Conservation (phyloP, 768 basidiomycete species). For the Tulasnella sp. region DNA sequence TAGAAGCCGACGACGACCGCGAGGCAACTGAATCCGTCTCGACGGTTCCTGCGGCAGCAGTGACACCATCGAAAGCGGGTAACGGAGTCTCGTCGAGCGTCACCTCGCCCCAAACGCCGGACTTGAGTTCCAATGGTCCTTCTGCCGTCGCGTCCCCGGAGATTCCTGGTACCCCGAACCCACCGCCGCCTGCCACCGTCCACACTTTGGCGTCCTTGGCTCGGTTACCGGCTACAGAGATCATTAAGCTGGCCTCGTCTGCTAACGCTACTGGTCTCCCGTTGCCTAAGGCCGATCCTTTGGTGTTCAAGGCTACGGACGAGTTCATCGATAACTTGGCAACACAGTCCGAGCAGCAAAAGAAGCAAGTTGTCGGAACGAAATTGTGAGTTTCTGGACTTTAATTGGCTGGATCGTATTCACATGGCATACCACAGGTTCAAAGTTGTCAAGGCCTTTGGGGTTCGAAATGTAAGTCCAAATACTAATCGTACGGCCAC, state of each 20-base stretch:
- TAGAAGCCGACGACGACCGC: conserved; percentile 55
- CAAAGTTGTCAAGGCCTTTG: conserved; percentile 55
- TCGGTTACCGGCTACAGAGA: conserved; percentile 59
- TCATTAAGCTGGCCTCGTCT: conserved; percentile 50
- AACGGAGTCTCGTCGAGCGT: conserved; percentile 19
- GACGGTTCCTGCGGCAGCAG: conserved; percentile 35
- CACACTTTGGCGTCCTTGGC: conserved; percentile 57
- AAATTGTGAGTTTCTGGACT: conserved; percentile 44
- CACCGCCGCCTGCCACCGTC: conserved; percentile 7
- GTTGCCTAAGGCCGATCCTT: conserved; percentile 55
- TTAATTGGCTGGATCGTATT: conserved; percentile 18
- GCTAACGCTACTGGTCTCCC: conserved; percentile 36
- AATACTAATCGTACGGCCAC: not conserved
- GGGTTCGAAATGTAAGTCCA: conserved; percentile 32
- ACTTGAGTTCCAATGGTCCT: conserved; percentile 58
- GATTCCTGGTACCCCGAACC: not conserved
- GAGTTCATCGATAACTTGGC: conserved; percentile 53
- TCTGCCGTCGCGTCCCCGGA: conserved; percentile 59
- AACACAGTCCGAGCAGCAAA: conserved; percentile 41
- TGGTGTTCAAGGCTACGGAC: conserved; percentile 56
- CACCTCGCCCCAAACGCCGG: conserved; percentile 51
- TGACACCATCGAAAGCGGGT: conserved; percentile 28
- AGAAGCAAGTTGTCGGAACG: conserved; percentile 73
- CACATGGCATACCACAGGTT: conserved; percentile 27
- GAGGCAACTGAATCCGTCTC: conserved; percentile 32